Conservation (phyloP, 306 rosid genomes). For the Geum urbanum region DNA sequence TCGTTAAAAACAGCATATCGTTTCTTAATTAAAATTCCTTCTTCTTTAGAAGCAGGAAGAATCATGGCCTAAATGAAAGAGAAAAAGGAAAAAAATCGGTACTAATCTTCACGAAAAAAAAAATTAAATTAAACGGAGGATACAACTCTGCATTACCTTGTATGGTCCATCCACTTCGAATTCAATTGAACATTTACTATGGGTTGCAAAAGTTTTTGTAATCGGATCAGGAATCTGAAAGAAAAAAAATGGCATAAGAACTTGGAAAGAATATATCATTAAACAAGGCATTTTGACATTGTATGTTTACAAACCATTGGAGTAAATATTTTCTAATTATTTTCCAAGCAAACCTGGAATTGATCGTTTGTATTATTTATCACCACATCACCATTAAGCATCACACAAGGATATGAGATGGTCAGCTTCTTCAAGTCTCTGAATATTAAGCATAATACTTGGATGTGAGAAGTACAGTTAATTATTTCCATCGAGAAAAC, state of each 20-base stretch:
- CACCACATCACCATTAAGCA: slow-evolving; percentile 98
- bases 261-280: too few relatives aligned
- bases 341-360: slow-evolving; percentile 73
- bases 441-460: slow-evolving; percentile 27
- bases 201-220: slow-evolving; percentile 65
- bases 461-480: too few relatives aligned
- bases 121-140: slow-evolving; percentile 8
- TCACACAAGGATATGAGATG: slow-evolving; percentile 99
- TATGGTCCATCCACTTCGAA: slow-evolving; percentile 99
- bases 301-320: slow-evolving; percentile 4
- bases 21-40: slow-evolving; percentile 94
- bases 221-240: slow-evolving; percentile 73
- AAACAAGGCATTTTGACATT: slow-evolving; percentile 13
- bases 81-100: background rate
- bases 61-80: slow-evolving; percentile 79
- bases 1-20: slow-evolving; percentile 96
- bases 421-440: slow-evolving; percentile 84
- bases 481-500: too few relatives aligned
- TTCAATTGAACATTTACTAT: slow-evolving; percentile 95
- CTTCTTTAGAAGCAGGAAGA: slow-evolving; percentile 97
- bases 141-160: slow-evolving; percentile 53
- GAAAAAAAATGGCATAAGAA: slow-evolving; percentile 31
- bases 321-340: slow-evolving; percentile 20
- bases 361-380: slow-evolving; percentile 95
- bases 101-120: slow-evolving; percentile 9